Evolutionary conservation across 2,329 filamentous ascomycete species (phyloP).

Genomic region (Raffaelea arxii): DNA sequence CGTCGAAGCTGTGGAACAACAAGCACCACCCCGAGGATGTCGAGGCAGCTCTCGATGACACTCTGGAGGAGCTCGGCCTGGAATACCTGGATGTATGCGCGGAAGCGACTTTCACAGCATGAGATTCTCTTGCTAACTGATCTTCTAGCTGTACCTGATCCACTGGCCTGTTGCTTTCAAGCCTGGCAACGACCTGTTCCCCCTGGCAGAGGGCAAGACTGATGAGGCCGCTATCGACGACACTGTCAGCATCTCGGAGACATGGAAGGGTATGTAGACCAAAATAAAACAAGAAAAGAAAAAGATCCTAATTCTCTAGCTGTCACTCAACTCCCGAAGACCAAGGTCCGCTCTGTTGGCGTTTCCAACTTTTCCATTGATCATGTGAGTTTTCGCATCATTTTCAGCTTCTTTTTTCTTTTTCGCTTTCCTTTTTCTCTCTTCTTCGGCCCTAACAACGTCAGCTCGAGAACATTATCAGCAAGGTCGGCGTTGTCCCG

Average conservation of each 20-base stretch:
- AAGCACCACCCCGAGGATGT: conserved; percentile 54
- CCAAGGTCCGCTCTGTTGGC: conserved; percentile 42
- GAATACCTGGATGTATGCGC: conserved; percentile 44
- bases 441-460: not conserved
- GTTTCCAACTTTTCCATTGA: conserved; percentile 52
- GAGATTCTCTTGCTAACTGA: too few species aligned
- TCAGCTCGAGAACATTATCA: conserved; percentile 43
- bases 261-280: conserved; percentile 31
- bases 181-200: conserved; percentile 1
- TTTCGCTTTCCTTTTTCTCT: conserved; percentile 3
- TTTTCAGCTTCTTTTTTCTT: not conserved
- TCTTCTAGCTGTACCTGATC: conserved; percentile 48
- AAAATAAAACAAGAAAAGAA: too few species aligned
- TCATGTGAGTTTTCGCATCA: conserved; percentile 28
- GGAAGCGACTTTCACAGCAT: not conserved
- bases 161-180: conserved; percentile 49
- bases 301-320: conserved; percentile 26
- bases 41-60: conserved; percentile 43
- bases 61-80: conserved; percentile 43
- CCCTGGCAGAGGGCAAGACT: not conserved
- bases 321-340: conserved; percentile 27
- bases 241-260: conserved; percentile 13
- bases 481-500: conserved; percentile 44
- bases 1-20: conserved; percentile 59
- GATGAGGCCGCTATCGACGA: conserved; percentile 30